These are phyloP conservation scores for Heteromeles arbutifolia DNA, from an alignment of 306 rosid genomes.

Conservation along the genomic window DNA sequence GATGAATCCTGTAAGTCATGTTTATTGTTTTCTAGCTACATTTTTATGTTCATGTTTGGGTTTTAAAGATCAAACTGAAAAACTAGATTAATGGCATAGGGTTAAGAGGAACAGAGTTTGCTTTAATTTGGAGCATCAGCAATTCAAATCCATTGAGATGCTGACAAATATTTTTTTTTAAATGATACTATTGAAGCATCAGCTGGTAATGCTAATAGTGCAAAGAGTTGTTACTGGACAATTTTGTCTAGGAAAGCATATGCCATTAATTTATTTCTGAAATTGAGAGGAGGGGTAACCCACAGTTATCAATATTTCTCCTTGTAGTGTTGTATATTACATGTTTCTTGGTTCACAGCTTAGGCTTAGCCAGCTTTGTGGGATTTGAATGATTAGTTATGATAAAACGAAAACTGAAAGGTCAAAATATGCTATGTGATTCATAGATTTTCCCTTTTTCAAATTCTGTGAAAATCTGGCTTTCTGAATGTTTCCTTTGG, in stretches of 20 bases:
- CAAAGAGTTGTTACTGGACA: background rate
- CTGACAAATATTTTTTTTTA: too few species aligned
- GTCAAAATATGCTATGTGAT: background rate
- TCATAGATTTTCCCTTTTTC: constrained; percentile 4
- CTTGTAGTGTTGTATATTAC: background rate
- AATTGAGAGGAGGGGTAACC: background rate
- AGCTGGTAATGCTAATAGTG: background rate
- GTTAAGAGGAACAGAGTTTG: background rate
- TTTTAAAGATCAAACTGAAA: background rate
- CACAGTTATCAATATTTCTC: background rate
- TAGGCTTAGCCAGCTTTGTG: background rate
- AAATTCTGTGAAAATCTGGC: constrained; percentile 28
- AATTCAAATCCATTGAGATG: background rate
- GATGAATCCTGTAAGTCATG: constrained; percentile 94
- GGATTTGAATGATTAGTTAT: background rate
- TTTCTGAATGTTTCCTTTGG: constrained; percentile 77
- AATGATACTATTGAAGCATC: background rate
- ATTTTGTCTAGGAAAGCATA: background rate
- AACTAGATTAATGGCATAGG: background rate
- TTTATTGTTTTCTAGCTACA: background rate
- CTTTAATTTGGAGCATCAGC: background rate
- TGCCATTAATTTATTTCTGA: background rate
- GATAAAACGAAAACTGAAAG: background rate
- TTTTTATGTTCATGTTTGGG: background rate
- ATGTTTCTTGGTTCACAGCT: background rate